A percentile compares a stretch with the other conserved stretches of the same genome.
Conservation (phyloP, 208 protist species). For the Angomonas deanei region DNA sequence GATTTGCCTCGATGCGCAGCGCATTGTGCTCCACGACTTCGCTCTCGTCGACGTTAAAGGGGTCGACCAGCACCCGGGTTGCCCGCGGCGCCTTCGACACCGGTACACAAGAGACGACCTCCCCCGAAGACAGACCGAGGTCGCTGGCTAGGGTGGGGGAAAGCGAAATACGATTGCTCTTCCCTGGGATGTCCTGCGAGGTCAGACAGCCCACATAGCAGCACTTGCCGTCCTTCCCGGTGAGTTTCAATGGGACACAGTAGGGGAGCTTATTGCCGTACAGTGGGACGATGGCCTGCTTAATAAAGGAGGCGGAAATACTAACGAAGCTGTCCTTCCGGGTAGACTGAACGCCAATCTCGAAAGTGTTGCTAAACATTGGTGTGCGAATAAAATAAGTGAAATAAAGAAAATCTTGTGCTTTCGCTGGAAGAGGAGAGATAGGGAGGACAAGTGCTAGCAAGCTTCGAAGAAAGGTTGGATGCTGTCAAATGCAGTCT, state of each 20-base stretch:
- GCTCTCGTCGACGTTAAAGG: constrained; percentile 85
- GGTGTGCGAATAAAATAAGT: neutral
- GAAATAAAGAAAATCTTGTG: neutral
- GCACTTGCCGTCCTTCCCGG: constrained; percentile 28
- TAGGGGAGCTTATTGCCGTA: constrained; percentile 36
- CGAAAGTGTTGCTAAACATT: constrained; percentile 23
- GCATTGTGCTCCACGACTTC: constrained; percentile 91
- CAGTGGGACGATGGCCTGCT: constrained; percentile 30
- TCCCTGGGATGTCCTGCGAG: constrained; percentile 36
- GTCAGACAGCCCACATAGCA: constrained; percentile 71
- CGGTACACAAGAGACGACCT: constrained; percentile 51
- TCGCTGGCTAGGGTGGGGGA: constrained; percentile 45
- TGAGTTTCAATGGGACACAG: constrained; percentile 55
- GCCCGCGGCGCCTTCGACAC: constrained; percentile 34
- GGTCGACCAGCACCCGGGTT: constrained; percentile 69
- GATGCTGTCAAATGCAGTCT: neutral
- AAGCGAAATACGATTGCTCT: constrained; percentile 41
- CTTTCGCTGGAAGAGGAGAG: no score
- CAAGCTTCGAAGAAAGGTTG: neutral
- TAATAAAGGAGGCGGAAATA: constrained; percentile 48
- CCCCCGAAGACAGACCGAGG: constrained; percentile 45
- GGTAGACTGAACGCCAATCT: constrained; percentile 42
- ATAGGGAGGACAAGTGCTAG: neutral
- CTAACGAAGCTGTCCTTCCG: constrained; percentile 69
- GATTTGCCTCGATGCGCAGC: constrained; percentile 64